Evolutionary conservation across 768 basidiomycete species (phyloP).

Genomic region (Cystobasidium ongulense): DNA sequence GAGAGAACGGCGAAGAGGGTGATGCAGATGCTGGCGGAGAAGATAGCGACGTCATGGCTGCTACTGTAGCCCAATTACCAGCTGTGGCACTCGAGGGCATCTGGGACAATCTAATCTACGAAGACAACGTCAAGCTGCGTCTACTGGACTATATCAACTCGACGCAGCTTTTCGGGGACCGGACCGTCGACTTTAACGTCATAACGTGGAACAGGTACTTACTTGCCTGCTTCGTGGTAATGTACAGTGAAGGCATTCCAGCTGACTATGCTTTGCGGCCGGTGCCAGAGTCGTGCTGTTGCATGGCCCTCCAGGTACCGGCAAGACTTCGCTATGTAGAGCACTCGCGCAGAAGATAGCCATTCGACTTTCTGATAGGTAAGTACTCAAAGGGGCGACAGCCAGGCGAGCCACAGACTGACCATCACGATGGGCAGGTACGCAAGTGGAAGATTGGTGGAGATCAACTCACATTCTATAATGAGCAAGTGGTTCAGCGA

Average conservation of each 20-base stretch:
- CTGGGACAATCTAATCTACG: constrained; percentile 78
- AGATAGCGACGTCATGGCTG: constrained; percentile 73
- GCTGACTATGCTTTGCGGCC: not conserved
- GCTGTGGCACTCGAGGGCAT: constrained; percentile 75
- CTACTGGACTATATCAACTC: constrained; percentile 90
- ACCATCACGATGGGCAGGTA: constrained; percentile 54
- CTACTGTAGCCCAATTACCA: constrained; percentile 80
- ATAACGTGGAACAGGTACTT: constrained; percentile 83
- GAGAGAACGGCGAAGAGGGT: constrained; percentile 29
- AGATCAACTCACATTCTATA: constrained; percentile 96
- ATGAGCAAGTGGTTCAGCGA: constrained; percentile 98
- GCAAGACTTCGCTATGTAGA: constrained; percentile 89
- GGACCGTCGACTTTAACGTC: constrained; percentile 56
- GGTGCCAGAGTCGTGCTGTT: constrained; percentile 63
- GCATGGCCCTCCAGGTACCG: constrained; percentile 91
- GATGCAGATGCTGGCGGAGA: constrained; percentile 51
- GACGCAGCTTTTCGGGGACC: constrained; percentile 80
- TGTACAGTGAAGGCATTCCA: not conserved
- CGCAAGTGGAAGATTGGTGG: constrained; percentile 73
- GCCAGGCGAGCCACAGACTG: too few species aligned
- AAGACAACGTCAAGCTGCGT: constrained; percentile 69
- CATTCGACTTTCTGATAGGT: constrained; percentile 79
- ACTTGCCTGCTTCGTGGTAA: too few species aligned
- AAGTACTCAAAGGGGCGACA: constrained; percentile 37
- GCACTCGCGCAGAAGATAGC: constrained; percentile 92